Evolutionary conservation across 2,329 filamentous ascomycete genomes (phyloP), one percentile per base, ranked within the genome.

Genomic region (Penicillium brevicompactum): DNA sequence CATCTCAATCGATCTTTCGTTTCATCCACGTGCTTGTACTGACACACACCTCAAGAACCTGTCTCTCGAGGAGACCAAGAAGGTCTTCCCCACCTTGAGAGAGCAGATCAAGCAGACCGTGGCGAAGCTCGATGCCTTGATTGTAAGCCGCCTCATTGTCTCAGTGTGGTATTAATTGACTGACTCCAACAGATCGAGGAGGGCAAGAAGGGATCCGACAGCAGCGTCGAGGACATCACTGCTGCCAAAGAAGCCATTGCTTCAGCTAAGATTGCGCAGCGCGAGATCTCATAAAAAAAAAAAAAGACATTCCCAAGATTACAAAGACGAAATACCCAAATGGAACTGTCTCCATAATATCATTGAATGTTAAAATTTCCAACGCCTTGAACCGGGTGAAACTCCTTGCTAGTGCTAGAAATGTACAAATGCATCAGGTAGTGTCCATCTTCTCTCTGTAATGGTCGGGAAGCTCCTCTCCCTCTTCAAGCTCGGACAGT

Each of bases 21-120:
- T 38, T 9, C 30, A 2, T 13, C 24, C 4, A 21, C 10, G 13
- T 50, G 21, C 32, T 46, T 38, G 49, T 58, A 44, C 56, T 58
- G 18, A 54, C 37, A 40, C 46, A 18, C 31, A 21, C 41, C 56
- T 27, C 67, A 96, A 27, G 92, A 84, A 84, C 77, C 84, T 85
- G 78, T 92, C 90, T 21, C 79, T 92, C n/a, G 86, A 92, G 62
- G 90, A 99, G 77, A 97, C 94, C 8, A 89, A 89, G 71, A 89
- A 87, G 53, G 85, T 97, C 27, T 89, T 97, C 66, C 87, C 82
- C 2, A 85, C 85, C 1, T 76, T 97, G 62, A 84, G 83, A 65
- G 73, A 84, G 68, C 88, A 90, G 68, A 91, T 97, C 64, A 76
- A 75, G 44, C 85, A 88, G 53, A 88, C 91, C 1, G 78, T 92